Percentiles rank a stretch among this genome's conserved stretches.
Conservation (phyloP, 352 stramenopile species). For the Pythium brassicae region DNA sequence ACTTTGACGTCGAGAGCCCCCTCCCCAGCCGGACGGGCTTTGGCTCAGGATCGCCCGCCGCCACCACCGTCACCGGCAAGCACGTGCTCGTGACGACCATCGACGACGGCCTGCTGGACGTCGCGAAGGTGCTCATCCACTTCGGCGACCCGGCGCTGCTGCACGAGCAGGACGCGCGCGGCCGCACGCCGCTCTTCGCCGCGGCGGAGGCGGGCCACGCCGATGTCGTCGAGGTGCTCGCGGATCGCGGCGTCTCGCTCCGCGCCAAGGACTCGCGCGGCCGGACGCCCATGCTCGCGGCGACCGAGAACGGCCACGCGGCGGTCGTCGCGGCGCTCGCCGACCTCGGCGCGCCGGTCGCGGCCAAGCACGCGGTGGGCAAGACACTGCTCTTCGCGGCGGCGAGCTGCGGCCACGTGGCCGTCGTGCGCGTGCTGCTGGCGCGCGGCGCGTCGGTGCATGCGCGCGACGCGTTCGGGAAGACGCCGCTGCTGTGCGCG, state of each 20-base stretch:
- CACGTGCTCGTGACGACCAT: conserved; percentile 14
- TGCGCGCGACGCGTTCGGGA: conserved; percentile 10
- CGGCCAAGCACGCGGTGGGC: conserved; percentile 8
- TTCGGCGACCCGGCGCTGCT: conserved; percentile 13
- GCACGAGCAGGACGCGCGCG: conserved; percentile 9
- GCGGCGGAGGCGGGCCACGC: conserved; percentile 8
- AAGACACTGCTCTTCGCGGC: conserved; percentile 15
- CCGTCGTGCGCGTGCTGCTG: conserved; percentile 10
- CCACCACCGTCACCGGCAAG: background rate
- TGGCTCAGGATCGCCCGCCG: background rate
- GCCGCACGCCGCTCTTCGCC: conserved; percentile 9
- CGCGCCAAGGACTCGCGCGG: conserved; percentile 9
- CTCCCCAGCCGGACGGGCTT: background rate
- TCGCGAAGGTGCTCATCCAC: conserved; percentile 15
- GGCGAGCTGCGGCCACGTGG: conserved; percentile 10
- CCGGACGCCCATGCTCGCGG: conserved; percentile 11
- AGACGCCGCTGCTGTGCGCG: conserved; percentile 11
- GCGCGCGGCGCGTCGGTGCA: conserved; percentile 5
- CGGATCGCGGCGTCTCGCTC: conserved; percentile 5
- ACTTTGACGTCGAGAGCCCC: conserved; percentile 3
- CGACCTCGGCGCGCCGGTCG: conserved; percentile 4
- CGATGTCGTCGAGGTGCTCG: conserved; percentile 9
- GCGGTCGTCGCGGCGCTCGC: conserved; percentile 9
- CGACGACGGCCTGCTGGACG: conserved; percentile 9
- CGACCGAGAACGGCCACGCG: conserved; percentile 10